Percentiles rank a stretch among this genome's conserved stretches.
These are phyloP conservation scores for Colletotrichum sp. DNA, from an alignment of 2,329 filamentous ascomycete genomes.

Conservation along the genomic window DNA sequence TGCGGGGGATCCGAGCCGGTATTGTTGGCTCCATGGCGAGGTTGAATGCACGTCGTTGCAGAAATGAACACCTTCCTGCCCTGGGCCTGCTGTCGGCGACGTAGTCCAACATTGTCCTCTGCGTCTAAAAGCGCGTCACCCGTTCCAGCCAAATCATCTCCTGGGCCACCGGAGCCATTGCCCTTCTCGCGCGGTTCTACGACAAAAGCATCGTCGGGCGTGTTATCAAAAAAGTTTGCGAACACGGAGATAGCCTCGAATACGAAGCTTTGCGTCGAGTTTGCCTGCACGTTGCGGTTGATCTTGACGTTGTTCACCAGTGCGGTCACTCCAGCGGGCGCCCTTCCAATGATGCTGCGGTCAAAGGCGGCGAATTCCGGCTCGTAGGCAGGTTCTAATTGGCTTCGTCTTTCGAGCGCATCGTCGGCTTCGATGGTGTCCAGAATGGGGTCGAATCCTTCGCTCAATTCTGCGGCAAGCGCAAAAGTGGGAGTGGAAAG, in stretches of 20 bases:
- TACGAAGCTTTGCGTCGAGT: slow-evolving; percentile 67
- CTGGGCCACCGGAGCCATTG: slow-evolving; percentile 26
- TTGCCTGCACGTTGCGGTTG: slow-evolving; percentile 65
- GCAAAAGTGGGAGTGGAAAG: slow-evolving; percentile 65
- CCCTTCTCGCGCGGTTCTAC: slow-evolving; percentile 23
- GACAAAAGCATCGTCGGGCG: slow-evolving; percentile 1
- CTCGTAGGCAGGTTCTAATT: slow-evolving; percentile 50
- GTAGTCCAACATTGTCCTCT: slow-evolving; percentile 17
- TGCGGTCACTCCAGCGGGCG: slow-evolving; percentile 53
- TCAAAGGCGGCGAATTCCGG: slow-evolving; percentile 67
- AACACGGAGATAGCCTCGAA: slow-evolving; percentile 63
- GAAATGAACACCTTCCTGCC: slow-evolving; percentile 74
- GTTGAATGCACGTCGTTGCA: slow-evolving; percentile 85
- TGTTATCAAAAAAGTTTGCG: slow-evolving; percentile 31
- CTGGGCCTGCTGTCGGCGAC: slow-evolving; percentile 29
- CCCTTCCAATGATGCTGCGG: slow-evolving; percentile 67
- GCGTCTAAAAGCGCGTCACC: slow-evolving; percentile 19
- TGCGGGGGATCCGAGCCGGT: slow-evolving; percentile 65
- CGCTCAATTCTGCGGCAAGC: slow-evolving; percentile 60
- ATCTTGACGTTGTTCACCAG: slow-evolving; percentile 69
- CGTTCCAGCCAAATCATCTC: slow-evolving; percentile 22
- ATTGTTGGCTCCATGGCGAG: slow-evolving; percentile 55
- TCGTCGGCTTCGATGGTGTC: slow-evolving; percentile 24
- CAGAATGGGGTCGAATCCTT: slow-evolving; percentile 24
- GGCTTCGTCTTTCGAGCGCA: slow-evolving; percentile 21